Conservation (phyloP, 257 asterid species). For the Lithospermum erythrorhizon region DNA sequence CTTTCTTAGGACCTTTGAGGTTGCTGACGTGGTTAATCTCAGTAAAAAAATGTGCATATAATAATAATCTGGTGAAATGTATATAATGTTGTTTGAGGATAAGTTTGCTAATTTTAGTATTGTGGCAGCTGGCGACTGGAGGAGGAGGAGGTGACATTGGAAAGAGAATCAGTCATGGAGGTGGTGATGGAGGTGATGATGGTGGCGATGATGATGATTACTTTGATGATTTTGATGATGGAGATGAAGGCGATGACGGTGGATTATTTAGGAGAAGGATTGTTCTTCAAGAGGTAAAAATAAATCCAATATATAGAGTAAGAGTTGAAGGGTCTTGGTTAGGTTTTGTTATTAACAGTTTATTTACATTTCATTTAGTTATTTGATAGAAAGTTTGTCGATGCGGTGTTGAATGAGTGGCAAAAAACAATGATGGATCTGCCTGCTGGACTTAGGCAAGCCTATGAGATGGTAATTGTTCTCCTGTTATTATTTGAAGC, state of each 20-base stretch:
- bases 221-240: conserved; percentile 94
- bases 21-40: conserved; percentile 5
- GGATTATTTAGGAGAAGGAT: conserved; percentile 86
- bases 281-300: conserved; percentile 66
- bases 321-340: not conserved
- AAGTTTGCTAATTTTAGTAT: conserved; percentile 4
- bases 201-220: conserved; percentile 98
- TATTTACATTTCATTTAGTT: conserved; percentile 30
- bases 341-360: not conserved
- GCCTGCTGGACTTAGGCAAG: conserved; percentile 96
- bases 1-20: not conserved
- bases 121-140: conserved; percentile 63
- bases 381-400: conserved; percentile 86
- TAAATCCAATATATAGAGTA: not conserved
- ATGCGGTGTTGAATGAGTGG: conserved; percentile 95
- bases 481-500: conserved; percentile 6
- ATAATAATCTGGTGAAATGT: too few relatives aligned
- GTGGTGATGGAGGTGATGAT: conserved; percentile 98
- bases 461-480: conserved; percentile 80
- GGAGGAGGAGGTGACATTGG: conserved; percentile 95
- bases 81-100: not conserved
- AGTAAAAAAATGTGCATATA: not conserved
- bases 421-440: conserved; percentile 94
- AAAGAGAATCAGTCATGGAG: conserved; percentile 74
- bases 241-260: conserved; percentile 92